Conservation (phyloP, 371 early-diverging fungal genomes). For the Coemansia sp. region DNA sequence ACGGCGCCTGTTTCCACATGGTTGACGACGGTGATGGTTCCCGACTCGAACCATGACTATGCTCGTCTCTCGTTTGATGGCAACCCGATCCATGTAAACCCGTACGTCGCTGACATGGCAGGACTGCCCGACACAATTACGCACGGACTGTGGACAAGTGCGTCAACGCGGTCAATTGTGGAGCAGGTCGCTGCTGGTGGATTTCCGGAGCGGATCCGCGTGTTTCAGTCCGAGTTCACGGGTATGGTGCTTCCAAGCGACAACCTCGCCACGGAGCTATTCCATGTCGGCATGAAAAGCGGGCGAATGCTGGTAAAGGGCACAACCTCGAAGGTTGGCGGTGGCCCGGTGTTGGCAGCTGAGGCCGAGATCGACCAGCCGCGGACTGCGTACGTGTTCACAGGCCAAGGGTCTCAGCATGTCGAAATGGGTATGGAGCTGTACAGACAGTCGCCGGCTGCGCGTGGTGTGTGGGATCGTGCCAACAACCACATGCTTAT, state of each 20-base stretch:
- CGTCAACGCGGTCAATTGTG: constrained; percentile 15
- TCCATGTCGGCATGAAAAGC: constrained; percentile 87
- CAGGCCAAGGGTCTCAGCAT: constrained; percentile 96
- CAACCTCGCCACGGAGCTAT: constrained; percentile 77
- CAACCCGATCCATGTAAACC: constrained; percentile 95
- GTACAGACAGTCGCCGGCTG: constrained; percentile 80
- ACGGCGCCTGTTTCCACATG: too few relatives aligned
- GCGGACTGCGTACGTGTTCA: constrained; percentile 88
- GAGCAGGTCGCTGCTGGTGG: constrained; percentile 15
- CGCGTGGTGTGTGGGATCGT: constrained; percentile 87
- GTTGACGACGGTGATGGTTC: constrained; percentile 78
- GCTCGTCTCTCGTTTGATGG: constrained; percentile 84
- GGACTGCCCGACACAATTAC: constrained; percentile 91
- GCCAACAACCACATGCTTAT: constrained; percentile 85
- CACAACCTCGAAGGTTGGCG: constrained; percentile 79
- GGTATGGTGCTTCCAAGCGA: constrained; percentile 70
- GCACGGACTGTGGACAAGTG: constrained; percentile 94
- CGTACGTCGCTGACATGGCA: constrained; percentile 89
- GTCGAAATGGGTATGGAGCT: constrained; percentile 96
- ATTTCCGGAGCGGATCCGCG: constrained; percentile 33
- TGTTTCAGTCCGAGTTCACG: constrained; percentile 24
- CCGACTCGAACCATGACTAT: constrained; percentile 73
- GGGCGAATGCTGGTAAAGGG: constrained; percentile 84
- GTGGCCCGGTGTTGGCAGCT: constrained; percentile 72
- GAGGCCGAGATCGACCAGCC: constrained; percentile 84